Percentiles rank a stretch among this genome's conserved stretches.
Evolutionary conservation across 805 yeast species (phyloP).

Genomic region (Yueomyces sinensis): DNA sequence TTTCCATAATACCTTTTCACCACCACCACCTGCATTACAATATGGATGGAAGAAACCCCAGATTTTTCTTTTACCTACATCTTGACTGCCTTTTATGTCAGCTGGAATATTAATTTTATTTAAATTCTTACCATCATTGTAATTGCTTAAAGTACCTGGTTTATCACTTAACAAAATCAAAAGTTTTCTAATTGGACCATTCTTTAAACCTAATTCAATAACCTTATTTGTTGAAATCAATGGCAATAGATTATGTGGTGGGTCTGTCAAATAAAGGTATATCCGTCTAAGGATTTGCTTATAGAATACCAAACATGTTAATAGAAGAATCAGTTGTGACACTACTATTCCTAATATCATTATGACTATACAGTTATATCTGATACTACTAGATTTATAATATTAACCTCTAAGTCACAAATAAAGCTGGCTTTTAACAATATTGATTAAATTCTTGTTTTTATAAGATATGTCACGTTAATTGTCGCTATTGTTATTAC

Average conservation of each 20-base stretch:
- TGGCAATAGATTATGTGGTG: background rate
- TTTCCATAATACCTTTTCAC: constrained; percentile 93
- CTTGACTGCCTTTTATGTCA: constrained; percentile 3
- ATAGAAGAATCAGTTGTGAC: no score
- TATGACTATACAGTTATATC: no score
- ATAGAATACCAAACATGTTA: background rate
- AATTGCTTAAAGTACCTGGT: background rate
- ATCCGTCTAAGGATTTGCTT: background rate
- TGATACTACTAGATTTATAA: no score
- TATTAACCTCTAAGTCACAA: no score
- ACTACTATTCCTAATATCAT: no score
- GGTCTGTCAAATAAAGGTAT: background rate
- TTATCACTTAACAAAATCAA: background rate
- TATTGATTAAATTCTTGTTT: no score
- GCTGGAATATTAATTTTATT: constrained; percentile 1
- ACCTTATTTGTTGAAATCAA: background rate
- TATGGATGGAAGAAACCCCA: constrained; percentile 93
- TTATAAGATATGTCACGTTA: no score
- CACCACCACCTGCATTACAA: constrained; percentile 96
- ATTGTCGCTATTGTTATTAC: background rate
- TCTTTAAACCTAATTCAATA: background rate
- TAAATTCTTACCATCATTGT: background rate
- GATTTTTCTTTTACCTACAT: constrained; percentile 21
- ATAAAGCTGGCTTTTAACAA: no score
- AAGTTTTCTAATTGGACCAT: background rate